Evolutionary conservation across 1,284 basidiomycete species (phyloP), one percentile per base, ranked within the genome.

Genomic region (Marasmius tenuissimus): DNA sequence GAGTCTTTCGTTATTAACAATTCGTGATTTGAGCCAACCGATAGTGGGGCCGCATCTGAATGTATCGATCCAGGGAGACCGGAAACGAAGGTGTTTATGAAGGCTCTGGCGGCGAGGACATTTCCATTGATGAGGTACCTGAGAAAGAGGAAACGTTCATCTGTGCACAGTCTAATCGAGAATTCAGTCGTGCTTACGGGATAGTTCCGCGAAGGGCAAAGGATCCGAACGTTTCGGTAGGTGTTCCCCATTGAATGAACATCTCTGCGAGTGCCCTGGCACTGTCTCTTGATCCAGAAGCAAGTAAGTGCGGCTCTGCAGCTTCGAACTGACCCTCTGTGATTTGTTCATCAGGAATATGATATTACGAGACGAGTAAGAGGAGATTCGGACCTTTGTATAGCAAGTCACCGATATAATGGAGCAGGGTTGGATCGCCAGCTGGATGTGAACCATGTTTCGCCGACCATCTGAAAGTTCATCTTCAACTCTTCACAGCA

Each of bases 101-200:
- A 96, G 12, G 90, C 86, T 20, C 88, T 86, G 4, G 95, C 92
- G 7, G 92, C 92, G 22, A 94, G 85, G 69, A 97, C 88, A 68
- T 94, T 94, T 11, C 93, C 93, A 59, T 94, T 90, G 65, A 88
- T 85, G n/a, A 97, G 81, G 75, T 91, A 94, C 60, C 92, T 93
- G 70, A 42, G 27, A n/a, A n/a, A n/a, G n/a, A 52, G 18, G 22
- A 56, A 6, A 45, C 20, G 18, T 47, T 33, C 14, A 14, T 11
- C 33, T 12, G 57, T 37, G 40, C 5, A 33, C 58, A 35, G 37
- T 49, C 53, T 0, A 55, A 54, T 35, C n/a, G n/a, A 57, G 59
- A 9, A 48, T 18, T 9, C 4, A 14, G 55, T 35, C 20, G 35
- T 14, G 72, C 92, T 65, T 71, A 95, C 91, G 94, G 93, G 59